Evolutionary conservation across 371 early-diverging fungal species (phyloP), one percentile per base, ranked within the genome.

Genomic region (Phascolomyces articulosus): DNA sequence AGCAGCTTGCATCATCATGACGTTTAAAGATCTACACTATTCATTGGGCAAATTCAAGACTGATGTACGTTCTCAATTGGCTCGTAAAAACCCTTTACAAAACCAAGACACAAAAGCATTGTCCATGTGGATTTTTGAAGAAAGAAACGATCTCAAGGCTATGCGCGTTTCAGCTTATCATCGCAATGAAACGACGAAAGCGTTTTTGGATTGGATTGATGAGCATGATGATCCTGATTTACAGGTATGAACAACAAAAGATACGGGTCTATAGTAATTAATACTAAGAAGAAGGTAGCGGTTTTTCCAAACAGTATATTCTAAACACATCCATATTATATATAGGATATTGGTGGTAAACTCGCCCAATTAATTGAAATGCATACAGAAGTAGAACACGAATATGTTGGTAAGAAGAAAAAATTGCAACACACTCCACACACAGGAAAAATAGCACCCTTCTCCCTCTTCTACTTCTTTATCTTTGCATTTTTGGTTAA

Each of bases 101-200:
- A 77, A 64, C 38, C 73, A 69, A 38, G 77, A 80, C 41, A 77
- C 78, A 0, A 71, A 73, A 26, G 60, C 75, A 15, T 62, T 80
- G 3, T 74, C 75, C n/a, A 44, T 77, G 58, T 80, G 80, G 80
- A 67, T 80, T 16, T 73, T 69, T 54, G 70, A 77, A 59, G 78
- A 80, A 55, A 69, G 80, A 2, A 72, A 75, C 56, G 69, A 72
- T 29, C 60, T 77, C 1, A 69, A 73, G 8, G 55, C 64, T 16
- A 65, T 75, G 60, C 70, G 64, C 21, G 70, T 73, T 16, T 49
- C 61, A 20, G 62, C 70, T 27, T 71, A 80, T 23, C 78, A 80
- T 53, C 77, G 71, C n/a, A 24, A 55, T 27, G 75, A 73, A 54
- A 77, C 75, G 16, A 67, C 70, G 15, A 68, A 71, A 47, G 65